Conservation (phyloP, 1,284 basidiomycete species). For the Meripilus lineatus region DNA sequence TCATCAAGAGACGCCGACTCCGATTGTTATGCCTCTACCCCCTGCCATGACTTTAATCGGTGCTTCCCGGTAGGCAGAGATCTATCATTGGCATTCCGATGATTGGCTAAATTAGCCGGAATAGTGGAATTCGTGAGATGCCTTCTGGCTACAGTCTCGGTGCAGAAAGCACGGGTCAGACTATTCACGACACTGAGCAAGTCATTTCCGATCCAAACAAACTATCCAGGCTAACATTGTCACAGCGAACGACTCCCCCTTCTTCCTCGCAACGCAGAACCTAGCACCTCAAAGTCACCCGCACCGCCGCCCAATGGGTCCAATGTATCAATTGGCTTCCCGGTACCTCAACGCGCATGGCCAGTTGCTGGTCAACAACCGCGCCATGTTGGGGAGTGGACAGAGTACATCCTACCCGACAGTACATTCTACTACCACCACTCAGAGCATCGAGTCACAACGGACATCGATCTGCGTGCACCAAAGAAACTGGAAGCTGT, state of each 20-base stretch:
- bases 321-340: too few relatives aligned
- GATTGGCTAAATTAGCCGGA: background rate
- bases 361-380: too few relatives aligned
- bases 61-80: background rate
- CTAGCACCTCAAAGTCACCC: slow-evolving; percentile 10
- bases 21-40: slow-evolving; percentile 5
- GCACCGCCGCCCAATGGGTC: too few relatives aligned
- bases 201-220: too few relatives aligned
- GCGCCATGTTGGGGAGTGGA: slow-evolving; percentile 66
- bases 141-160: slow-evolving; percentile 26
- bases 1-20: slow-evolving; percentile 1
- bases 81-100: background rate
- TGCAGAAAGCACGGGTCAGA: slow-evolving; percentile 16
- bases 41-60: background rate
- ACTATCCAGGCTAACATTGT: slow-evolving; percentile 2
- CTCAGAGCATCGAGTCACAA: slow-evolving; percentile 48
- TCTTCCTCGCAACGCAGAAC: slow-evolving; percentile 18
- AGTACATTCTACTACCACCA: slow-evolving; percentile 63
- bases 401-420: slow-evolving; percentile 65
- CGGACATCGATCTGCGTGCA: slow-evolving; percentile 59
- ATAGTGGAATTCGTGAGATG: slow-evolving; percentile 16
- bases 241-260: slow-evolving; percentile 36
- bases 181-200: slow-evolving; percentile 21
- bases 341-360: slow-evolving; percentile 15
- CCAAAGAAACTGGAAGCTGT: slow-evolving; percentile 45